Percentiles rank a stretch among this genome's conserved stretches.
phyloP scores from a whole-genome alignment of 371 early-diverging fungal genomes.

The Apophysomyces elegans region DNA sequence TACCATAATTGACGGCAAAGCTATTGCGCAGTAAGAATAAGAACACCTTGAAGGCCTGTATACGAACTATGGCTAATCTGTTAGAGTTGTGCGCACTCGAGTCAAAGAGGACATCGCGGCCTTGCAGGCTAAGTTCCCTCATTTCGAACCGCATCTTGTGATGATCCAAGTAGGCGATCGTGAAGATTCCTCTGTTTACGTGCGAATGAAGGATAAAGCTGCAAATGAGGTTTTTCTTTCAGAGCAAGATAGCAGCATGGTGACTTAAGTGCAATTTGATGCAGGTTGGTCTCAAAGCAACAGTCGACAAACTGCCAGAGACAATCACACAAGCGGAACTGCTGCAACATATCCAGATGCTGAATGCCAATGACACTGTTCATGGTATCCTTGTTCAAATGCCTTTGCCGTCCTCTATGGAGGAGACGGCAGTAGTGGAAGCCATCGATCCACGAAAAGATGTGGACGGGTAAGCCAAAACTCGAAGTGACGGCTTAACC shows the following conservation, averaged over 20 bases:
- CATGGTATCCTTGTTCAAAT: slow-evolving; percentile 91
- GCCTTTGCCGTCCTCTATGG: slow-evolving; percentile 78
- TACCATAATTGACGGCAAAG: slow-evolving; percentile 67
- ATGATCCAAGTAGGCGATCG: slow-evolving; percentile 92
- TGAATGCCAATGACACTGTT: slow-evolving; percentile 74
- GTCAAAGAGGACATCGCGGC: slow-evolving; percentile 66
- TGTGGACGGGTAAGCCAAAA: slow-evolving; percentile 77
- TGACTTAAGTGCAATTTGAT: neutral
- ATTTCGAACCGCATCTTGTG: slow-evolving; percentile 80
- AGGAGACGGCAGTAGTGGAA: slow-evolving; percentile 74
- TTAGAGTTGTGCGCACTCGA: slow-evolving; percentile 63
- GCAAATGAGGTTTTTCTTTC: slow-evolving; percentile 70
- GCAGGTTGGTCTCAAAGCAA: slow-evolving; percentile 59
- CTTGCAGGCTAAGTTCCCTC: slow-evolving; percentile 60
- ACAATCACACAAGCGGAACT: slow-evolving; percentile 43
- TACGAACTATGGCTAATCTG: too few species aligned
- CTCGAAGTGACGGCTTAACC: too few species aligned
- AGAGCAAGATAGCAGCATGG: neutral
- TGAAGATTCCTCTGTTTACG: slow-evolving; percentile 90
- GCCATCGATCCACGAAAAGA: slow-evolving; percentile 81
- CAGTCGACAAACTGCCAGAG: slow-evolving; percentile 44
- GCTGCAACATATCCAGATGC: slow-evolving; percentile 43
- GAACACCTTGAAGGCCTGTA: too few species aligned
- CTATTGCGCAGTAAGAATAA: slow-evolving; percentile 62
- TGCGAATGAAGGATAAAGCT: slow-evolving; percentile 90